These are phyloP conservation scores for Cymbidium sinense DNA, from an alignment of 106 monocot species.

Conservation along the genomic window DNA sequence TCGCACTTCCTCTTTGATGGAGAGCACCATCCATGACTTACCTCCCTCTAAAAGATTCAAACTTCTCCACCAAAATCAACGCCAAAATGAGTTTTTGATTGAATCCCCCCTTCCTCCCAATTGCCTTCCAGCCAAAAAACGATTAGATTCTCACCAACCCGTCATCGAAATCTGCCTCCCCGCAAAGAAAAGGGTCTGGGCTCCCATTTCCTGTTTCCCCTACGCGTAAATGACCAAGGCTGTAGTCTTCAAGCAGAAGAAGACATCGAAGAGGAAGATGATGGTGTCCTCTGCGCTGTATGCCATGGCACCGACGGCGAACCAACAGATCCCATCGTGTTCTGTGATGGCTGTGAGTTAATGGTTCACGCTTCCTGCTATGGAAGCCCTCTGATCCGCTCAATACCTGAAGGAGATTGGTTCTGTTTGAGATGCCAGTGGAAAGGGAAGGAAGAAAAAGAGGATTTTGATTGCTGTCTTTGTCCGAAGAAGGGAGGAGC, in stretches of 20 bases:
- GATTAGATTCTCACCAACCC: conserved; percentile 4
- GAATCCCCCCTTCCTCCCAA: neutral
- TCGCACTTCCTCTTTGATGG: neutral
- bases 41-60: conserved; percentile 86
- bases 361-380: conserved; percentile 89
- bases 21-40: conserved; percentile 23
- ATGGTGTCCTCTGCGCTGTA: conserved; percentile 68
- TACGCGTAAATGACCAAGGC: neutral
- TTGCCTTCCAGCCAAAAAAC: conserved; percentile 45
- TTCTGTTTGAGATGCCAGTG: conserved; percentile 48
- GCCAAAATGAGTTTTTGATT: neutral
- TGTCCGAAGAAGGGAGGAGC: conserved; percentile 63
- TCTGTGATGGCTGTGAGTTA: conserved; percentile 94
- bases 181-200: conserved; percentile 66
- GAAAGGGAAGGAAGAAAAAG: neutral
- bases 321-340: conserved; percentile 71
- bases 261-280: conserved; percentile 42
- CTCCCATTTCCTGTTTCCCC: conserved; percentile 21
- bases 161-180: conserved; percentile 33
- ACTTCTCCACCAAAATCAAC: conserved; percentile 29
- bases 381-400: conserved; percentile 55
- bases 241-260: neutral
- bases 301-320: conserved; percentile 85
- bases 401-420: conserved; percentile 85
- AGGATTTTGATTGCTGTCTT: conserved; percentile 39